Conservation (phyloP, 805 yeast species). For the Cyberlindnera petersonii region DNA sequence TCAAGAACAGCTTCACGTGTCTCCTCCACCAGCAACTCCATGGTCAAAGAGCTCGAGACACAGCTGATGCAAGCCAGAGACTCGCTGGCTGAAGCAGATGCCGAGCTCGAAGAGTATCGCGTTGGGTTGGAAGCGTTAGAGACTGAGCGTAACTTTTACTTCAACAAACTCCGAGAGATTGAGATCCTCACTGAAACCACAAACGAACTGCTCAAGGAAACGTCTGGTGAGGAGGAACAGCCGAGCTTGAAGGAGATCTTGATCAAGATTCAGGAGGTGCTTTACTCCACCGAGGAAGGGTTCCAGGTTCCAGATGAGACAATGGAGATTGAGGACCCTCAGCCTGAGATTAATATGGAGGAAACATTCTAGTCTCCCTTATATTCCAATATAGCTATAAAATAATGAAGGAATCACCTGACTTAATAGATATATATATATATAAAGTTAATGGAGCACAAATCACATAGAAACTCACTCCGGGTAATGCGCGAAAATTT, state of each 20-base stretch:
- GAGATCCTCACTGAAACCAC: slow-evolving; percentile 74
- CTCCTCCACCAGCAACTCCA: slow-evolving; percentile 23
- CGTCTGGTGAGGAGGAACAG: slow-evolving; percentile 20
- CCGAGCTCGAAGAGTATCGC: slow-evolving; percentile 54
- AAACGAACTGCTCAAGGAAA: slow-evolving; percentile 45
- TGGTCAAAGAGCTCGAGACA: slow-evolving; percentile 33
- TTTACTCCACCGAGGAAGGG: slow-evolving; percentile 82
- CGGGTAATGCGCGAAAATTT: no score
- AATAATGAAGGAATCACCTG: no score
- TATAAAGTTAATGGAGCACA: no score
- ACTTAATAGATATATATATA: no score
- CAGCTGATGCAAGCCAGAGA: slow-evolving; percentile 45
- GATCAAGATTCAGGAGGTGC: slow-evolving; percentile 65
- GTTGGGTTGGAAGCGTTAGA: slow-evolving; percentile 63
- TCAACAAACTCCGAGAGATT: slow-evolving; percentile 81
- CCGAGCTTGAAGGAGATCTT: slow-evolving; percentile 40
- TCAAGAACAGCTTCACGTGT: slow-evolving; percentile 27
- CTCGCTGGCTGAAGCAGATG: slow-evolving; percentile 37
- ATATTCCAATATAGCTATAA: no score
- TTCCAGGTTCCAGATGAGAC: slow-evolving; percentile 57
- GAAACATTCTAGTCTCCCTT: slow-evolving; percentile 35
- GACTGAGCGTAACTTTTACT: slow-evolving; percentile 86
- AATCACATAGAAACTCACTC: background rate
- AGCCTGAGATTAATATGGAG: slow-evolving; percentile 29
- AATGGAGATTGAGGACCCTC: slow-evolving; percentile 24